These are phyloP conservation scores for Endotrypanum monterogeii DNA, from an alignment of 208 protist species.

Conservation along the genomic window DNA sequence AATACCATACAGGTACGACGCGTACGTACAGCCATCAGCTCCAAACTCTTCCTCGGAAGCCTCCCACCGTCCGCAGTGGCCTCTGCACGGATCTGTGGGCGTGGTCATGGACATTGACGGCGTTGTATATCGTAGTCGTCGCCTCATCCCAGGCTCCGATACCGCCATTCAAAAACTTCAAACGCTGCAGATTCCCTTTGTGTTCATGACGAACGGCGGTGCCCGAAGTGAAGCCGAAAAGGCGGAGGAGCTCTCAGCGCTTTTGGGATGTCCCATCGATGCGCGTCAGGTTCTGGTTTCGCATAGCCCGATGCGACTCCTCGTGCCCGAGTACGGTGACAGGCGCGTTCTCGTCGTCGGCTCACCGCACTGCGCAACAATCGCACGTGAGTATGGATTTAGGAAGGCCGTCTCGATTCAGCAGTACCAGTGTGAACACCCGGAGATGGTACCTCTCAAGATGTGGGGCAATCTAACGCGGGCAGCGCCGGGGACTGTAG, in stretches of 20 bases:
- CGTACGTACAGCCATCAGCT: constrained; percentile 30
- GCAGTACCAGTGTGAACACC: constrained; percentile 76
- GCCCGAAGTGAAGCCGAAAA: constrained; percentile 67
- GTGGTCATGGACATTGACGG: constrained; percentile 89
- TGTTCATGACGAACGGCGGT: constrained; percentile 89
- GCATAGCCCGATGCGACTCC: constrained; percentile 82
- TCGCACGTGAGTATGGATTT: constrained; percentile 79
- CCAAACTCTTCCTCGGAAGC: not conserved
- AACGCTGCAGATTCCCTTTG: constrained; percentile 72
- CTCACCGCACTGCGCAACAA: constrained; percentile 37
- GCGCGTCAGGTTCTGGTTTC: constrained; percentile 65
- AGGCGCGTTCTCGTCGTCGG: constrained; percentile 75
- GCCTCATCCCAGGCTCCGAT: constrained; percentile 75
- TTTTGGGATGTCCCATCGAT: constrained; percentile 61
- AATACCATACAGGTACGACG: constrained; percentile 74
- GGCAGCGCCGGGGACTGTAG: constrained; percentile 22
- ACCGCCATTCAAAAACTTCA: constrained; percentile 62
- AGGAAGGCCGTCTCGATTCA: constrained; percentile 60
- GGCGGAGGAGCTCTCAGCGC: constrained; percentile 61
- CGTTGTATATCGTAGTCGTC: constrained; percentile 64
- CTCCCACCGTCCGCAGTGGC: constrained; percentile 40
- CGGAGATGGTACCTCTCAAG: constrained; percentile 78
- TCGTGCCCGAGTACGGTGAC: constrained; percentile 49
- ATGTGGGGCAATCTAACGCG: constrained; percentile 46
- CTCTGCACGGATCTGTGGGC: constrained; percentile 75